Evolutionary conservation across 2,329 filamentous ascomycete genomes (phyloP).

Genomic region (Ophiostoma triangulosporum): DNA sequence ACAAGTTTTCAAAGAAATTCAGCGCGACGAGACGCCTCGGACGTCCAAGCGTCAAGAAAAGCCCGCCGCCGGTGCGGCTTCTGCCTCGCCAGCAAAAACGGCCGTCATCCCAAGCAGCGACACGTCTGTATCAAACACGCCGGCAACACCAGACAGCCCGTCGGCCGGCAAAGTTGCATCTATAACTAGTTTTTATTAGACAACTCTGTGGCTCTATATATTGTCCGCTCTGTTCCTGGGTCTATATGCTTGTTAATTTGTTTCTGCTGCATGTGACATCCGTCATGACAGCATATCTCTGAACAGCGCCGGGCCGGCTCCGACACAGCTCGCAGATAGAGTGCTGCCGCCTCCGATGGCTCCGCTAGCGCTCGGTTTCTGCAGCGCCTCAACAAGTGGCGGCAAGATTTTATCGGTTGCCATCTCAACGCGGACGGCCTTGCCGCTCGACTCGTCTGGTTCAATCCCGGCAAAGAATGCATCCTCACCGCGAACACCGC

Average conservation of each 20-base stretch:
- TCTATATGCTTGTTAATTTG: slow-evolving; percentile 12
- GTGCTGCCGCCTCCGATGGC: background rate
- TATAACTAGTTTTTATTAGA: slow-evolving; percentile 14
- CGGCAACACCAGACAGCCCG: background rate
- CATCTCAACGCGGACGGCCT: slow-evolving; percentile 43
- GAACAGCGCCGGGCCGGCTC: slow-evolving; percentile 31
- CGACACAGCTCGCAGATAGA: slow-evolving; percentile 14
- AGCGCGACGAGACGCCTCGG: slow-evolving; percentile 43
- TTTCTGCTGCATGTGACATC: slow-evolving; percentile 11
- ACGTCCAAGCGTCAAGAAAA: slow-evolving; percentile 31
- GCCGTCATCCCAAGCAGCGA: background rate
- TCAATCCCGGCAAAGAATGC: slow-evolving; percentile 47
- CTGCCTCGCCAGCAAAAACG: slow-evolving; percentile 1
- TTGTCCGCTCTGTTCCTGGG: background rate
- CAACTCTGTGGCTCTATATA: background rate
- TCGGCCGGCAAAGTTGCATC: slow-evolving; percentile 7
- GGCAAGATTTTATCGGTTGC: slow-evolving; percentile 46
- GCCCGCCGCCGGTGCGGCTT: slow-evolving; percentile 19
- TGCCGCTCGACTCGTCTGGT: slow-evolving; percentile 34
- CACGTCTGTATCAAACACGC: background rate
- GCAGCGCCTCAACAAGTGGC: slow-evolving; percentile 38
- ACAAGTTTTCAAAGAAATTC: slow-evolving; percentile 51
- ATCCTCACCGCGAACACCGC: slow-evolving; percentile 72
- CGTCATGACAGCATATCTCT: slow-evolving; percentile 45
- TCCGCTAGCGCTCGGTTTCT: slow-evolving; percentile 17